A percentile compares a stretch with the other conserved stretches of the same genome.
Evolutionary conservation across 805 yeast genomes (phyloP).

Genomic region (Zygoascus flipseniorum): DNA sequence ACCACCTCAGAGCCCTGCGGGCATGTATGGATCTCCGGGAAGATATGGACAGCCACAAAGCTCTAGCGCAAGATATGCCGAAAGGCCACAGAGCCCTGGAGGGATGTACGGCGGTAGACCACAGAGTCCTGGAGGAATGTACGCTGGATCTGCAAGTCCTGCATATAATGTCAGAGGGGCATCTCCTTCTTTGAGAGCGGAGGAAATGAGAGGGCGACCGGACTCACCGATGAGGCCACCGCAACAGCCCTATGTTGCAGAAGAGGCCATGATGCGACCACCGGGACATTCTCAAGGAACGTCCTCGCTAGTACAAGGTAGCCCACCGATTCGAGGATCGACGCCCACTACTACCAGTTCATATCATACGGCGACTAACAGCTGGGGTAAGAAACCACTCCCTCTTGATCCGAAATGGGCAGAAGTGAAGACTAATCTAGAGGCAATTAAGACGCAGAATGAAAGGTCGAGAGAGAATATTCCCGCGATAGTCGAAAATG

Average conservation of each 20-base stretch:
- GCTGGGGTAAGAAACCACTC: slow-evolving; percentile 4
- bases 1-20: background rate
- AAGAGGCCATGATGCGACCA: background rate
- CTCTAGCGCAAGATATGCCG: background rate
- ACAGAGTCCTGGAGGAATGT: background rate
- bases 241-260: background rate
- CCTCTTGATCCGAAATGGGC: slow-evolving; percentile 16
- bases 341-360: background rate
- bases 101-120: background rate
- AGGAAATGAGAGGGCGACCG: background rate
- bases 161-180: background rate
- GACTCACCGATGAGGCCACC: background rate
- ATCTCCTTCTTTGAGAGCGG: background rate
- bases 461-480: slow-evolving; percentile 1
- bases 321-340: background rate
- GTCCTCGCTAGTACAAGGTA: background rate
- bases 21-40: background rate
- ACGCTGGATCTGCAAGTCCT: background rate
- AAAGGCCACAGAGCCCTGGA: background rate
- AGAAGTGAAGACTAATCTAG: slow-evolving; percentile 13
- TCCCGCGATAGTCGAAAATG: slow-evolving; percentile 5
- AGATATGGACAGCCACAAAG: background rate
- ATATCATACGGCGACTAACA: background rate
- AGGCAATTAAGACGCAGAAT: slow-evolving; percentile 10
- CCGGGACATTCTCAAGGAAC: background rate